Base-by-base conservation (phyloP, 345 rosid genomes). In the Physaria fendleri region DNA sequence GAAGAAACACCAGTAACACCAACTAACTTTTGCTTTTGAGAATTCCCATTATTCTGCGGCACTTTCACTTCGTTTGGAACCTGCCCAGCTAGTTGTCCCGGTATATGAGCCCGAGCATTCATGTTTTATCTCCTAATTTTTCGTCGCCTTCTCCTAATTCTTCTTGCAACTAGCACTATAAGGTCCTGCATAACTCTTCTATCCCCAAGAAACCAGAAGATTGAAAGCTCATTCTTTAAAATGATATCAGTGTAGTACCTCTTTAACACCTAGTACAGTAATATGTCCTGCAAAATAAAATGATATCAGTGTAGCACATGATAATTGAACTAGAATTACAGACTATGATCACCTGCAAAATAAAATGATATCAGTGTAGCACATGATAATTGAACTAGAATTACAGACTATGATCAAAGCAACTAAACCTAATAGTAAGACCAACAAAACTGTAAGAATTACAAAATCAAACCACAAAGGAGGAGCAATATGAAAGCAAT, bases 61-160 rank as follows among this genome's bases (percentile, higher is more conserved):
- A 71, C 37, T 7, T 74, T 73, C 41, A 74, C 81, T 68, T 85
- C 85, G 67, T 71, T 83, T 50, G 84, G 75, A 56, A 82, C 90
- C 81, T 82, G 85, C 43, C 89, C 84, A 0, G 84, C 64, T 25
- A 73, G 60, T 39, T 77, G 71, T 48, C 85, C 83, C 8, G 95
- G 76, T 69, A 77, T 64, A 64, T 79, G 89, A 16, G 95, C 63
- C 69, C 57, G 89, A 69, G 76, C 82, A 74, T 87, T 82, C 95
- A 84, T 82, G 64, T 62, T n/a, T n/a, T 66, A 59, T 35, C 29
- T 49, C 59, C 55, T 59, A 52, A 69, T 50, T 44, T 42, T 55
- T 30, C 52, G 62, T 51, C 76, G 56, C 62, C 76, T 70, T 48
- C 40, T 44, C 44, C 76, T 37, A 38, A 32, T 32, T 53, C 74